Percentiles rank a stretch among this genome's conserved stretches.
phyloP scores from a whole-genome alignment of 176 grass and related monocot species.

The sorghum (Sorghum bicolor) region DNA sequence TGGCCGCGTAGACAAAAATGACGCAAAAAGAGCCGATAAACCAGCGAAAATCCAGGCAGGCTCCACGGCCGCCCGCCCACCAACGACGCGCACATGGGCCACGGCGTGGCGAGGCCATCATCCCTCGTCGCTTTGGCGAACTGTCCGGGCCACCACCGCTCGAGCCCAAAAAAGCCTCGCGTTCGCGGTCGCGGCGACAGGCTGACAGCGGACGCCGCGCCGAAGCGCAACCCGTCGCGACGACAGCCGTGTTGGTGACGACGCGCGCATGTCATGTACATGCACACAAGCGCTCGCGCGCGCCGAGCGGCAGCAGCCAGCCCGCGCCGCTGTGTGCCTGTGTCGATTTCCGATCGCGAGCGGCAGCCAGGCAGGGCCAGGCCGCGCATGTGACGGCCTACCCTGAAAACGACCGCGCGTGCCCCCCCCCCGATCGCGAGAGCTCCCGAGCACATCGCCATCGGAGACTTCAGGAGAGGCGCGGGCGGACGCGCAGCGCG shows the following conservation, averaged over 20 bases:
- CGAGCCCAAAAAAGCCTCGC: background rate
- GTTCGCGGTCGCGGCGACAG: background rate
- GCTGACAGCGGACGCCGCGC: background rate
- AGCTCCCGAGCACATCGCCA: background rate
- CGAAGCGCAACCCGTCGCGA: conserved; percentile 2
- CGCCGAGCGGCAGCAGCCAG: no score
- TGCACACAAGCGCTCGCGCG: background rate
- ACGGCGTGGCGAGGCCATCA: background rate
- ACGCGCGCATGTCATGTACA: background rate
- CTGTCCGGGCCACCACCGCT: background rate
- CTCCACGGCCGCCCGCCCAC: background rate
- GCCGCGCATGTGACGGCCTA: conserved; percentile 18
- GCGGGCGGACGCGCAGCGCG: background rate
- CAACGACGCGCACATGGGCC: conserved; percentile 14
- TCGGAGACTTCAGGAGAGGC: background rate
- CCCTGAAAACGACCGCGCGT: conserved; percentile 41
- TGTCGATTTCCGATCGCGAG: background rate
- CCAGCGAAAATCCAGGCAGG: conserved; percentile 1
- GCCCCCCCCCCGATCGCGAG: background rate
- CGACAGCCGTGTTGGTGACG: background rate
- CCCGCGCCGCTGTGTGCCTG: background rate
- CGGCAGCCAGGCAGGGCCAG: background rate
- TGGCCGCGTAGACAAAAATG: background rate
- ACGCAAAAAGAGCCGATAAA: background rate
- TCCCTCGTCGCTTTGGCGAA: background rate